These are phyloP conservation scores for Kurtzmaniella quercitrusa DNA, from an alignment of 1,139 yeast genomes.

Conservation along the genomic window DNA sequence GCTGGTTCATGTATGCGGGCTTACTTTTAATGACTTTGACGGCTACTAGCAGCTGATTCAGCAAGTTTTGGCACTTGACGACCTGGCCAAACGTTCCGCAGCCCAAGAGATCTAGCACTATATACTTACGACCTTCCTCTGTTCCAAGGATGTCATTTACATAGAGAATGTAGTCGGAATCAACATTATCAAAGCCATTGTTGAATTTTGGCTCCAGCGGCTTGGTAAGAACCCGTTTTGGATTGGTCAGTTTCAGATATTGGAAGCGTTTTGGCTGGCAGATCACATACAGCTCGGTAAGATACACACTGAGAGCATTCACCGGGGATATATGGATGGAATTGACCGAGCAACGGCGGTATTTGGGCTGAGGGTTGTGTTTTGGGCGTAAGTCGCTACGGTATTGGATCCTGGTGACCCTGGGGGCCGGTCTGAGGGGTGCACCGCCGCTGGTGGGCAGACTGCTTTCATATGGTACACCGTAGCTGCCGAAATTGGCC, in stretches of 20 bases:
- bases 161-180: conserved; percentile 85
- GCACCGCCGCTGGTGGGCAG: background rate
- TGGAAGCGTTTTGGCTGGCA: conserved; percentile 82
- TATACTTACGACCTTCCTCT: conserved; percentile 81
- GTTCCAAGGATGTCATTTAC: conserved; percentile 91
- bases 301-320: conserved; percentile 70
- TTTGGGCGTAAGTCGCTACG: conserved; percentile 60
- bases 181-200: conserved; percentile 84
- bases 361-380: conserved; percentile 63
- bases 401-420: conserved; percentile 31
- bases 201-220: conserved; percentile 82
- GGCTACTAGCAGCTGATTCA: conserved; percentile 86
- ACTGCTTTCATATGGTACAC: background rate
- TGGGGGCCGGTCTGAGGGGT: conserved; percentile 30
- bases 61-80: conserved; percentile 89
- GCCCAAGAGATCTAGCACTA: conserved; percentile 87
- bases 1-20: conserved; percentile 88
- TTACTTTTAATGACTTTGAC: conserved; percentile 92
- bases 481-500: background rate
- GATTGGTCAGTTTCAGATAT: conserved; percentile 82
- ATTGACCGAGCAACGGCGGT: conserved; percentile 74
- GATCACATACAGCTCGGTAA: conserved; percentile 76
- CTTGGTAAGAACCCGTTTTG: conserved; percentile 86
- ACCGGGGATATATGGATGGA: conserved; percentile 84
- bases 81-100: conserved; percentile 99